Percentiles rank a stretch among this genome's conserved stretches.
phyloP scores from a whole-genome alignment of 2,329 filamentous ascomycete genomes.

The Fusarium falciforme region DNA sequence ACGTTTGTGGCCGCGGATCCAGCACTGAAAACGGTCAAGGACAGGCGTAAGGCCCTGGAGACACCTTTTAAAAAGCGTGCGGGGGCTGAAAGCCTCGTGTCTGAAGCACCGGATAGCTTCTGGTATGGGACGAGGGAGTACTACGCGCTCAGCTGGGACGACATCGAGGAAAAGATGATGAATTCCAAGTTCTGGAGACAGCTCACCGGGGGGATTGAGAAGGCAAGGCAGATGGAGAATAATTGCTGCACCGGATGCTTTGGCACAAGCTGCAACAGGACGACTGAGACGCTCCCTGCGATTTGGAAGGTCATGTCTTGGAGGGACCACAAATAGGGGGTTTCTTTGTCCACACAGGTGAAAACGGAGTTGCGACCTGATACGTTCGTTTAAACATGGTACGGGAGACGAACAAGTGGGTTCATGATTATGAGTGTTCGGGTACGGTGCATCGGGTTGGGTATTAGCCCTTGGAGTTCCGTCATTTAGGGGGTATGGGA shows the following conservation, averaged over 20 bases:
- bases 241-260: background rate
- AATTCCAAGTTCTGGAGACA: background rate
- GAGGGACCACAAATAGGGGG: background rate
- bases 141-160: background rate
- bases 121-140: background rate
- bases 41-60: background rate
- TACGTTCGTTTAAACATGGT: background rate
- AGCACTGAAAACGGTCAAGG: background rate
- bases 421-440: no score
- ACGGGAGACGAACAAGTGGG: background rate
- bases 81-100: background rate
- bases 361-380: background rate
- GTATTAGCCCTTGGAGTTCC: background rate
- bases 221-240: background rate
- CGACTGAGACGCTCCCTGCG: background rate
- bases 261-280: background rate
- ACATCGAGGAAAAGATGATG: background rate
- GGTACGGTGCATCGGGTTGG: background rate
- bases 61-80: background rate
- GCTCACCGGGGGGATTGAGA: background rate
- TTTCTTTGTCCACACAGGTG: background rate
- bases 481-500: background rate
- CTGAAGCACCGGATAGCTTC: background rate
- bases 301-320: conserved; percentile 3
- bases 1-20: background rate